Evolutionary conservation across 257 asterid species (phyloP), one percentile per base, ranked within the genome.

Genomic region (Rhazya stricta): DNA sequence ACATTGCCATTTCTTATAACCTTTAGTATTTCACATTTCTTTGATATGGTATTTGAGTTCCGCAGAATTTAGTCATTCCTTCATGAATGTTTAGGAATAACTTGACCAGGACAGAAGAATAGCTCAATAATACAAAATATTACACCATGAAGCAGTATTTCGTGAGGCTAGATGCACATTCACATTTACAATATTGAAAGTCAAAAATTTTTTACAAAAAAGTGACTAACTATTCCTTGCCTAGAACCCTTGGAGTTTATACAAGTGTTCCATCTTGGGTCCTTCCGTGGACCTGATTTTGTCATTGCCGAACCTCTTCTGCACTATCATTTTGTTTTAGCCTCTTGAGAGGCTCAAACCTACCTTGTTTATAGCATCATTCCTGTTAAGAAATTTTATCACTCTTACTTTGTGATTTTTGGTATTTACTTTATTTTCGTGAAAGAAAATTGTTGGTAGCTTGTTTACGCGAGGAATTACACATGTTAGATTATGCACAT

Each of bases 401-500:
- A 21, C 25, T 42, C n/a, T 41, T 18, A 18, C n/a, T 45, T 45
- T 9, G 7, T 34, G 19, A 7, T 70, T 8, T 68, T 23, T 42
- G 41, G 36, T 29, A 15, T 5, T 69, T 45, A 43, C 42, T 15
- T 69, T 27, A 46, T 69, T 69, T 43, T 57, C 9, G 10, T 53
- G 3, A 66, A 25, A 34, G 15, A 34, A 53, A 32, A 36, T 37
- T 51, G 34, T 69, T 69, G 48, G 36, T 54, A 53, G 16, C 46
- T 45, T 71, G 71, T 34, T 51, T 25, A 30, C 19, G 12, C 36
- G 63, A 45, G 21, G 11, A 29, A 16, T 70, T 30, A 27, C 21
- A 19, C 71, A n/a, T 67, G 54, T 45, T n/a, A 39, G 72, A 41
- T 67, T 67, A 13, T 41, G 36, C 54, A 67, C 30, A 39, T 66